Evolutionary conservation across 2,329 filamentous ascomycete genomes (phyloP), one percentile per base, ranked within the genome.

Genomic region (Boeremia lycopersici): DNA sequence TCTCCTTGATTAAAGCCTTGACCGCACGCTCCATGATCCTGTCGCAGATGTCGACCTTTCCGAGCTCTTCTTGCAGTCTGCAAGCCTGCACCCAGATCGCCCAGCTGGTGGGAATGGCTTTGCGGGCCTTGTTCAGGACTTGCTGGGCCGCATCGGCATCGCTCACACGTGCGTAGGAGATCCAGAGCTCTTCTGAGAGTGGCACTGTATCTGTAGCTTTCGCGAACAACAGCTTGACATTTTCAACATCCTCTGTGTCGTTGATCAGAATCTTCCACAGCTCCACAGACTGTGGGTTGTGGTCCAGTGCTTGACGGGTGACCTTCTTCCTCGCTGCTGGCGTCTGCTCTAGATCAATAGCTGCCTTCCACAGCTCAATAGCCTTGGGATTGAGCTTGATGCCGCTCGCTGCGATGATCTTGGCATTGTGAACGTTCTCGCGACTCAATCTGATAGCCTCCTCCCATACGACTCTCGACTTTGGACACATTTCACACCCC

Each of bases 181-280:
- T 84, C 95, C 95, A 99, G 1, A 99, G 79, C 71, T 99, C 96
- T 33, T 97, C 89, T 0, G 93, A 96, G 6, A 96, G 81, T 0
- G 93, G 93, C 51, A 99, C 96, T 53, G 97, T 89, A 67, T 99
- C 93, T 0, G 93, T 96, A 0, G 96, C 96, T 77, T 97, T 97
- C 42, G 92, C 93, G 41, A 99, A 84, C 49, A 99, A 82, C 51
- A 99, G 80, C 59, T 88, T 88, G 4, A 96, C 96, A 77, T 97
- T 92, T 28, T 88, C 89, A 0, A 89, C 85, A 64, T 96, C 89
- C 68, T 97, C 93, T 70, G 98, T 95, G 50, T 98, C 79, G 65
- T 98, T 98, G 59, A 99, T 93, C 5, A 93, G 89, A 72, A 96
- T 92, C 73, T 98, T 99, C 95, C 95, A 99, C n/a, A 99, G 84